Base-by-base conservation (phyloP, 140 eudicot genomes). In the Cichorium intybus region DNA sequence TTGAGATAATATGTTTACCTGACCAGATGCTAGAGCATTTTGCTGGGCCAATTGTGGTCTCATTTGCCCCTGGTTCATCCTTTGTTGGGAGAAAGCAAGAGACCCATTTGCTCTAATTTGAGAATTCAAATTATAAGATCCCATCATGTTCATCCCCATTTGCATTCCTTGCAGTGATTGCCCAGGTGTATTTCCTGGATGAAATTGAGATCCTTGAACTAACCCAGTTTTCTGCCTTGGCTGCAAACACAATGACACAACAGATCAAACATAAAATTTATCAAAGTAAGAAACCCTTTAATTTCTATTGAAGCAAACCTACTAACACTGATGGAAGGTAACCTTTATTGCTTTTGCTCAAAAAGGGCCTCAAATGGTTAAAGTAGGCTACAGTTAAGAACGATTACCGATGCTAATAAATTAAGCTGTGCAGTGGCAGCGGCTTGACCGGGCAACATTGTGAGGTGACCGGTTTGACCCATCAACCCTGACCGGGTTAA, bases 141-240 rank as follows among this genome's bases (percentile, higher is more conserved):
- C 10, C 62, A 90, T 84, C 90, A 85, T 77, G 76, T 85, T 92
- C 66, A 89, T 88, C 81, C 87, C 71, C 80, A 88, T 82, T 56
- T 85, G 97, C 77, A 87, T 80, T 75, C 97, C 97, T 70, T 79
- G 95, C 71, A 85, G 34, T 11, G 96, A 77, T 64, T 92, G 95
- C 8, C 87, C 95, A 0, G 80, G 68, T 62, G 96, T 74, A 74
- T 75, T 91, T 61, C 96, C 92, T 2, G 80, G 76, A 74, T 80
- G 92, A 66, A 85, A 82, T 60, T 91, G 97, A 27, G 96, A 69
- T 37, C 89, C 89, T 75, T 92, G 98, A 61, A 81, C 83, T 60
- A 81, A 68, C 22, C 81, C 88, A 4, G 92, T 72, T 77, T 83
- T 92, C 71, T 83, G 92, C 45, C 96, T 83, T 56, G 96, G 95